Percentiles rank a stretch among this genome's conserved stretches.
Evolutionary conservation across 1,284 basidiomycete genomes (phyloP).

Genomic region (Pisolithus thermaeus): DNA sequence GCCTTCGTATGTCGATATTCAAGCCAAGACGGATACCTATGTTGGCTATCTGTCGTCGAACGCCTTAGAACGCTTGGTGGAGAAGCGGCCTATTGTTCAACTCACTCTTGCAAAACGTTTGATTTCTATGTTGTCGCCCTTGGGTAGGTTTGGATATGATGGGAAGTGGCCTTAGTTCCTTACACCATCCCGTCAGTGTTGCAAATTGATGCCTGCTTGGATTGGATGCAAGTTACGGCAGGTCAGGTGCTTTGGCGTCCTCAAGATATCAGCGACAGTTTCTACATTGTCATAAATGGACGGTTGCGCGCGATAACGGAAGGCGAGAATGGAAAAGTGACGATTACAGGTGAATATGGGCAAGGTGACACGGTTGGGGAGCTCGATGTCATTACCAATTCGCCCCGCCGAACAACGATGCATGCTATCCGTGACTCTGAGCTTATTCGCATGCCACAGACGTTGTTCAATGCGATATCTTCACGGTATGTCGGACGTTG

Average conservation of each 20-base stretch:
- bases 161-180: background rate
- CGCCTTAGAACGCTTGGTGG: slow-evolving; percentile 85
- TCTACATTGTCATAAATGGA: slow-evolving; percentile 98
- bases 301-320: slow-evolving; percentile 83
- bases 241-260: slow-evolving; percentile 92
- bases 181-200: slow-evolving; percentile 52
- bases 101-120: slow-evolving; percentile 95
- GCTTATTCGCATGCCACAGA: slow-evolving; percentile 95
- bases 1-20: slow-evolving; percentile 94
- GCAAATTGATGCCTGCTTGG: slow-evolving; percentile 95
- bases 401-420: slow-evolving; percentile 83
- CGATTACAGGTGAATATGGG: slow-evolving; percentile 90
- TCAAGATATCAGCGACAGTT: slow-evolving; percentile 86
- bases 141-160: slow-evolving; percentile 44
- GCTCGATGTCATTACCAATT: slow-evolving; percentile 95
- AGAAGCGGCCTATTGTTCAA: slow-evolving; percentile 91
- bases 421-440: slow-evolving; percentile 99
- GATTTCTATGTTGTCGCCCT: slow-evolving; percentile 88
- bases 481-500: slow-evolving; percentile 47
- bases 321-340: slow-evolving; percentile 64
- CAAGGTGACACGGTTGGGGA: slow-evolving; percentile 87
- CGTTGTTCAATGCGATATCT: slow-evolving; percentile 95
- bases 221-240: slow-evolving; percentile 97
- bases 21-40: slow-evolving; percentile 94
- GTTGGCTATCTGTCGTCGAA: slow-evolving; percentile 91